Evolutionary conservation across 108 stramenopile genomes (phyloP), one percentile per base, ranked within the genome.

Genomic region (Parietichytrium sp.): DNA sequence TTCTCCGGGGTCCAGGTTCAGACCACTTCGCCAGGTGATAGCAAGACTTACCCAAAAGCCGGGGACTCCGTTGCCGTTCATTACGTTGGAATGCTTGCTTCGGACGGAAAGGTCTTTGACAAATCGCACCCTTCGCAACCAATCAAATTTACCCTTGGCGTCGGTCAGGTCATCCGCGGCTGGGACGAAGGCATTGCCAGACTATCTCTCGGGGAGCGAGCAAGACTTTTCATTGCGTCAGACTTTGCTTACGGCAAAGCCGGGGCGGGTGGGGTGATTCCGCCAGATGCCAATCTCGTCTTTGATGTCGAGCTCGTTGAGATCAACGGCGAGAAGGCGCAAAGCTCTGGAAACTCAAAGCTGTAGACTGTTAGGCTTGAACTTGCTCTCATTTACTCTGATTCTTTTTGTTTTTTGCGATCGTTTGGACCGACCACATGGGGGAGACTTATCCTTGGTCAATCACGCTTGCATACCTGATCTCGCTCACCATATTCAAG

Each of bases 231-330:
- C 10, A 94, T 96, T 48, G 87, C 94, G 2, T 83, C 87, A 51
- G 92, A 93, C 80, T 92, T 90, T 81, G 96, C 92, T 26, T 96
- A 96, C 82, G 96, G 96, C 3, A 54, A 47, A 33, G 51, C 80
- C 10, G 80, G 89, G 4, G 94, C 94, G 47, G 93, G 93, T 0
- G 92, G 92, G 13, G 91, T 95, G 7, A 95, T 96, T 55, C 96
- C 96, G 16, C 82, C 82, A 20, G 61, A 82, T 42, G 80, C 83
- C 15, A 72, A 83, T 36, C 52, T 88, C 12, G 55, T 79, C 16
- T 88, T 88, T 78, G 85, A 86, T 7, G 79, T 88, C 36, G 85
- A 86, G 47, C 84, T 89, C 30, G 33, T 84, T 36, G 53, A 48
- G 7, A 78, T 84, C 80, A 81, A 81, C 38, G 42, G n/a, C n/a